Evolutionary conservation across 1,139 yeast genomes (phyloP).

Genomic region (Hyphopichia pseudoburtonii): DNA sequence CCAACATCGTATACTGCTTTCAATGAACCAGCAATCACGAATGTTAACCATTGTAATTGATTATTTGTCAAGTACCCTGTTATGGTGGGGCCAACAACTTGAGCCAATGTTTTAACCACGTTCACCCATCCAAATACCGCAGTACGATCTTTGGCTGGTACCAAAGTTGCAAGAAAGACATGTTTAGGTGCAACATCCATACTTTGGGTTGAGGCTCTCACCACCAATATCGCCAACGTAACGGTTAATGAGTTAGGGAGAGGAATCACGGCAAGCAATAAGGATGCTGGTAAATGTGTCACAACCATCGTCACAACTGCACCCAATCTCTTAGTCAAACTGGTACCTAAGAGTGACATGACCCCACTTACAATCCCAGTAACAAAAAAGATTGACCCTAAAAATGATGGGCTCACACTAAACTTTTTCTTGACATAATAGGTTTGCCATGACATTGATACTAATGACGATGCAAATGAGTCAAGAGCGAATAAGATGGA

Average conservation of each 20-base stretch:
- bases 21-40: slow-evolving; percentile 38
- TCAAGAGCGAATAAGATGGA: slow-evolving; percentile 42
- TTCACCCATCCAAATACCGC: slow-evolving; percentile 43
- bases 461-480: slow-evolving; percentile 44
- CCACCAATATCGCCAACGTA: slow-evolving; percentile 30
- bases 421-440: slow-evolving; percentile 40
- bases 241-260: slow-evolving; percentile 28
- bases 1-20: slow-evolving; percentile 43
- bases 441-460: slow-evolving; percentile 46
- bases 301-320: slow-evolving; percentile 46
- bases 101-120: slow-evolving; percentile 41
- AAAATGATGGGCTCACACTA: slow-evolving; percentile 27
- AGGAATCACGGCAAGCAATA: slow-evolving; percentile 38
- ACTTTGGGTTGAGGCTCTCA: slow-evolving; percentile 38
- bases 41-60: slow-evolving; percentile 39
- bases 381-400: slow-evolving; percentile 40
- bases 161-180: slow-evolving; percentile 40
- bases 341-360: slow-evolving; percentile 42
- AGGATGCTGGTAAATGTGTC: slow-evolving; percentile 45
- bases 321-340: slow-evolving; percentile 43
- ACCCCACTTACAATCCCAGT: slow-evolving; percentile 41
- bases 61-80: slow-evolving; percentile 34
- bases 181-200: slow-evolving; percentile 50
- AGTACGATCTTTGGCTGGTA: slow-evolving; percentile 36
- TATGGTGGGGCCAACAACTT: slow-evolving; percentile 38